phyloP scores from a whole-genome alignment of 805 yeast genomes.

The Kockiozyma suomiensis region DNA sequence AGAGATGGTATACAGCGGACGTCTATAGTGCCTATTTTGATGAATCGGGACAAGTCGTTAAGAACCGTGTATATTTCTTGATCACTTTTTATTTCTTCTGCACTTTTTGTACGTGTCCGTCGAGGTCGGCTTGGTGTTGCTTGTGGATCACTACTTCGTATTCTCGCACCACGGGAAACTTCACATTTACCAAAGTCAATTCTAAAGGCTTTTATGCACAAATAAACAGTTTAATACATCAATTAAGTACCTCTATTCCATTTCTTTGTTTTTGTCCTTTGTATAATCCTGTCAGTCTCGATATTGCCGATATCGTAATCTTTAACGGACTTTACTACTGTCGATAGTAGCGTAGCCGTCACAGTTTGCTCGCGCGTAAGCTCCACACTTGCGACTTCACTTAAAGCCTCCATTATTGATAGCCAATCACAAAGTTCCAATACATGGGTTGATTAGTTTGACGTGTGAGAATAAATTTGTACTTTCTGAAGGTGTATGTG shows the following conservation, averaged over 20 bases:
- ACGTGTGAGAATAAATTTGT: too few relatives aligned
- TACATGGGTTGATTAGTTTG: too few relatives aligned
- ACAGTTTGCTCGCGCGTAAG: background rate
- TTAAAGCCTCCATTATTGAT: background rate
- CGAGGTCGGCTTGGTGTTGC: background rate
- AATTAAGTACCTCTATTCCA: background rate
- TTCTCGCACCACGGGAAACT: too few relatives aligned
- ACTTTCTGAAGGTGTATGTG: too few relatives aligned
- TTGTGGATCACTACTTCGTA: background rate
- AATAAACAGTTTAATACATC: background rate
- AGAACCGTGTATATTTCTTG: slow-evolving; percentile 39
- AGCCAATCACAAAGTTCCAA: too few relatives aligned
- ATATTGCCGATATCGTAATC: too few relatives aligned
- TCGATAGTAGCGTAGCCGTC: background rate
- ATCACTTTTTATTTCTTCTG: slow-evolving; percentile 26
- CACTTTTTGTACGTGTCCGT: background rate
- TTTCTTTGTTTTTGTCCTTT: background rate
- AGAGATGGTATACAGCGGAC: slow-evolving; percentile 49
- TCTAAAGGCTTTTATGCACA: too few relatives aligned
- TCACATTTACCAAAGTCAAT: too few relatives aligned
- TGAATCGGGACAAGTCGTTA: slow-evolving; percentile 47
- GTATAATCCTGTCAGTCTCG: background rate
- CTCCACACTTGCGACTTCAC: background rate
- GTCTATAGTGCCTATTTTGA: slow-evolving; percentile 56
- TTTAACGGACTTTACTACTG: too few relatives aligned